phyloP scores from a whole-genome alignment of 2,329 filamentous ascomycete species.

The Ceratocystis destructans region DNA sequence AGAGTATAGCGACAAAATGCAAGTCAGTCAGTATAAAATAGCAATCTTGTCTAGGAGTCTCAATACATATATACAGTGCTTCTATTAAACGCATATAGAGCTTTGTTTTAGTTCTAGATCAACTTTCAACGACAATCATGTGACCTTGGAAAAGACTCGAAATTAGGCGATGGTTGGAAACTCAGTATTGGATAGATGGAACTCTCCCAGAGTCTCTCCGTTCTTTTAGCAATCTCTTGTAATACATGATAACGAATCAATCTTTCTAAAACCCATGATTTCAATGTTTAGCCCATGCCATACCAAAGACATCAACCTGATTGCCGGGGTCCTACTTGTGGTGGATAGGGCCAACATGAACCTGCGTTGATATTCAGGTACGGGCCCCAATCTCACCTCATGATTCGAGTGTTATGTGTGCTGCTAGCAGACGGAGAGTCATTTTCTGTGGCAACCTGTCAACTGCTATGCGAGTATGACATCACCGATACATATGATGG shows the following conservation, averaged over 20 bases:
- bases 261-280: not conserved
- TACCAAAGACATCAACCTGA: not conserved
- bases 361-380: not conserved
- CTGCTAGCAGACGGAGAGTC: not conserved
- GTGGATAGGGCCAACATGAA: not conserved
- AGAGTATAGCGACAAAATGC: not conserved
- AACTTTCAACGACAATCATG: no score
- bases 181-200: not conserved
- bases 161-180: not conserved
- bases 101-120: not conserved
- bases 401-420: not conserved
- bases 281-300: not conserved
- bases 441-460: not conserved
- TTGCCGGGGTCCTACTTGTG: not conserved
- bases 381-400: not conserved
- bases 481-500: conserved; percentile 1
- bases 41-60: not conserved
- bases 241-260: not conserved
- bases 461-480: not conserved
- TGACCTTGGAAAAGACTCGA: not conserved
- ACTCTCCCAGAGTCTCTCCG: not conserved
- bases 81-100: not conserved
- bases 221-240: not conserved
- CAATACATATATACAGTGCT: not conserved
- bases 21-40: not conserved